A percentile compares a stretch with the other conserved stretches of the same genome.
These are phyloP conservation scores for Amylocystis lapponica DNA, from an alignment of 768 basidiomycete species.

Conservation along the genomic window DNA sequence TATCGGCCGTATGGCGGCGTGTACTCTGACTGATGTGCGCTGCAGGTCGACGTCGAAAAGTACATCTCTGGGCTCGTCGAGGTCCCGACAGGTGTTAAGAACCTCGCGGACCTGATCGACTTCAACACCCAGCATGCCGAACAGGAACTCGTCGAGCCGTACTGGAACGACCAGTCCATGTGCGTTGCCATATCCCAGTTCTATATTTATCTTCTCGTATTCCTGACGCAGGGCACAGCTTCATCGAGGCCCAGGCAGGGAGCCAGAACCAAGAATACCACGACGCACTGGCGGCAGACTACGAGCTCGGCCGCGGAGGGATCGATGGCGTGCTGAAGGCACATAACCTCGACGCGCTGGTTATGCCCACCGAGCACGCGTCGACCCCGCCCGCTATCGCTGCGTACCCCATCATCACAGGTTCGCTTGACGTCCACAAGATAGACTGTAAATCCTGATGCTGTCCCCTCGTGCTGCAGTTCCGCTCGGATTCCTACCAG, in stretches of 20 bases:
- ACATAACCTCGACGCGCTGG: constrained; percentile 30
- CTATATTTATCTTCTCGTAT: neutral
- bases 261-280: constrained; percentile 25
- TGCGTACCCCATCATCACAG: constrained; percentile 63
- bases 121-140: constrained; percentile 49
- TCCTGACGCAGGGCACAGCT: constrained; percentile 12
- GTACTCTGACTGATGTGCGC: constrained; percentile 10
- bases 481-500: constrained; percentile 36
- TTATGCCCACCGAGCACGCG: constrained; percentile 20
- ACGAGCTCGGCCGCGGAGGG: constrained; percentile 28
- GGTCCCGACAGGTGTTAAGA: constrained; percentile 52
- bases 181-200: constrained; percentile 9
- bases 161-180: constrained; percentile 32
- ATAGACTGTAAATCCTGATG: neutral
- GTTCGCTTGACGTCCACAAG: constrained; percentile 20
- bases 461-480: constrained; percentile 13
- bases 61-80: constrained; percentile 42
- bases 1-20: too few species aligned
- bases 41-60: constrained; percentile 47
- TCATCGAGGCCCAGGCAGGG: constrained; percentile 23
- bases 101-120: constrained; percentile 47
- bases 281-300: constrained; percentile 24
- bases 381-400: constrained; percentile 43
- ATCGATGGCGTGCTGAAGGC: constrained; percentile 28
- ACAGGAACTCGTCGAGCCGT: constrained; percentile 37